Evolutionary conservation across 2,329 filamentous ascomycete genomes (phyloP).

Genomic region (Dothidotthia symphoricarpi): DNA sequence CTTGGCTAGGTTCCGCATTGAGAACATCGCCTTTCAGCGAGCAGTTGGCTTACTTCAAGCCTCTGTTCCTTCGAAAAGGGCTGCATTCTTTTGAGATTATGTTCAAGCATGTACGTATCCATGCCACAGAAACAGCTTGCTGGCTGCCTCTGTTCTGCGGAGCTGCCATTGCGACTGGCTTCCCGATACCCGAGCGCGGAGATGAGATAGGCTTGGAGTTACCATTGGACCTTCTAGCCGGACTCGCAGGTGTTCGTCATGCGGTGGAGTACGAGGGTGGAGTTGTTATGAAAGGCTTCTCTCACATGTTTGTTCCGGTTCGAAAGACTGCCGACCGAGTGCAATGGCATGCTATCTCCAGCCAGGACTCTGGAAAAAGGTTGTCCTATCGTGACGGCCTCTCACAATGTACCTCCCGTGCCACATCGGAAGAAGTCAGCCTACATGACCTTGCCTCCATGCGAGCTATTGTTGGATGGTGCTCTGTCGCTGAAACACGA

Average conservation of each 20-base stretch:
- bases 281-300: constrained; percentile 19
- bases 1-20: constrained; percentile 12
- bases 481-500: constrained; percentile 3
- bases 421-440: constrained; percentile 6
- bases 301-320: constrained; percentile 13
- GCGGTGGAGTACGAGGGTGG: constrained; percentile 14
- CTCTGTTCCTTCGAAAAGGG: too few species aligned
- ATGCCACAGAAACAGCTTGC: constrained; percentile 9
- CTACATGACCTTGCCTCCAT: constrained; percentile 6
- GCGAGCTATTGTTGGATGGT: constrained; percentile 18
- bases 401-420: constrained; percentile 5
- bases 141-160: constrained; percentile 16
- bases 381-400: constrained; percentile 13
- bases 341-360: constrained; percentile 17
- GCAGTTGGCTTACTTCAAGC: constrained; percentile 7
- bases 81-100: too few species aligned
- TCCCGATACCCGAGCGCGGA: constrained; percentile 12
- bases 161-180: constrained; percentile 11
- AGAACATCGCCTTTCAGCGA: constrained; percentile 9
- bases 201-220: constrained; percentile 16
- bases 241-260: constrained; percentile 10
- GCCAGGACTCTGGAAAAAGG: constrained; percentile 6
- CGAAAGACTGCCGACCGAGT: constrained; percentile 5
- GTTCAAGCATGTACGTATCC: constrained; percentile 4
- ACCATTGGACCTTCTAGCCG: constrained; percentile 11